Percentiles rank a stretch among this genome's conserved stretches.
These are phyloP conservation scores for Trametes polyzona DNA, from an alignment of 1,284 basidiomycete species.

Conservation along the genomic window DNA sequence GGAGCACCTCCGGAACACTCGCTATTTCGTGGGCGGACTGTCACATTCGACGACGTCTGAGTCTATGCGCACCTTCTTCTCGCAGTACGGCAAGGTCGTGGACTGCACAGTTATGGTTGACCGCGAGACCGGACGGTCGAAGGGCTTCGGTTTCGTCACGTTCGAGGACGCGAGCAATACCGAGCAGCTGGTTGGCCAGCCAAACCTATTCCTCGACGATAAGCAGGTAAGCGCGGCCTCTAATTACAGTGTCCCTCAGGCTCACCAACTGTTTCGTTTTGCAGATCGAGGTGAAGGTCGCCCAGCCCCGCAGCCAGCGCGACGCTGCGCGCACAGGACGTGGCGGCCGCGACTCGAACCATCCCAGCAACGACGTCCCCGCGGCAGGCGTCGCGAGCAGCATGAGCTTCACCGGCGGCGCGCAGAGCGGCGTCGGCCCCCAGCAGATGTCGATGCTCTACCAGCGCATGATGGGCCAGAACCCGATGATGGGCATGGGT, in stretches of 20 bases:
- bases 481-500: slow-evolving; percentile 36
- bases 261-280: neutral
- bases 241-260: neutral
- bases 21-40: slow-evolving; percentile 90
- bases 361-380: slow-evolving; percentile 14
- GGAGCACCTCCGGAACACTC: slow-evolving; percentile 81
- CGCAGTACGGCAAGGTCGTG: slow-evolving; percentile 79
- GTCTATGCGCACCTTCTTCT: slow-evolving; percentile 80
- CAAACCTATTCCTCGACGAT: slow-evolving; percentile 76
- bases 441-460: slow-evolving; percentile 58
- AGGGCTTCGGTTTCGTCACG: slow-evolving; percentile 94
- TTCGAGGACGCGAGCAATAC: slow-evolving; percentile 81
- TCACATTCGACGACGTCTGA: slow-evolving; percentile 81
- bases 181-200: slow-evolving; percentile 71
- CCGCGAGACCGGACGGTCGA: slow-evolving; percentile 85
- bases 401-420: slow-evolving; percentile 30
- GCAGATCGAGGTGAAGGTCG: slow-evolving; percentile 87
- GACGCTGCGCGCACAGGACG: slow-evolving; percentile 48
- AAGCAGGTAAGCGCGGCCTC: slow-evolving; percentile 58
- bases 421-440: slow-evolving; percentile 40
- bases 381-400: slow-evolving; percentile 23
- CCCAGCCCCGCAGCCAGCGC: slow-evolving; percentile 75
- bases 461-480: slow-evolving; percentile 61
- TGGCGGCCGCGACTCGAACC: slow-evolving; percentile 25
- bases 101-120: slow-evolving; percentile 96